These are phyloP conservation scores for Lanmaoa pseudosensibilis DNA, from an alignment of 768 basidiomycete genomes.

Conservation along the genomic window DNA sequence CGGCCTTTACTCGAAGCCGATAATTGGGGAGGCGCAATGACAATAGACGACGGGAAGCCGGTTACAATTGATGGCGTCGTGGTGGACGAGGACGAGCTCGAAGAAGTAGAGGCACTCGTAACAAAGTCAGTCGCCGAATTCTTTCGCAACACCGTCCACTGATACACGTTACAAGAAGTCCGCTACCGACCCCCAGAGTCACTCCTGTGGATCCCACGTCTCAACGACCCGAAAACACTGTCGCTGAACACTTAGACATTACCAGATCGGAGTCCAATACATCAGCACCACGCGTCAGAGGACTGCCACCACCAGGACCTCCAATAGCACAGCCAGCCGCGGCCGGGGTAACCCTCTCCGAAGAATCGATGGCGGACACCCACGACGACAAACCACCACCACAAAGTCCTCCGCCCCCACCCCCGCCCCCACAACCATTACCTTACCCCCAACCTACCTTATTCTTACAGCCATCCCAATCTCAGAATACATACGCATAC, in stretches of 20 bases:
- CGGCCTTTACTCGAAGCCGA: constrained; percentile 48
- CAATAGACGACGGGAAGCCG: constrained; percentile 34
- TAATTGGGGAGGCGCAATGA: constrained; percentile 49
- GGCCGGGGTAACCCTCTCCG: not conserved
- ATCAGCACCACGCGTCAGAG: not conserved
- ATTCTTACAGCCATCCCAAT: constrained; percentile 17
- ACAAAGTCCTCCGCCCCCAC: constrained; percentile 5
- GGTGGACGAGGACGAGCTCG: constrained; percentile 38
- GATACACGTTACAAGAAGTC: constrained; percentile 46
- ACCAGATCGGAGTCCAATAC: not conserved
- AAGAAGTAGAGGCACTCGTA: constrained; percentile 38
- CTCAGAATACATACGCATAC: constrained; percentile 18
- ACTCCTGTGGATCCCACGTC: constrained; percentile 44
- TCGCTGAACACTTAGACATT: not conserved
- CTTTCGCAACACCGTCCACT: constrained; percentile 11
- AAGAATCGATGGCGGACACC: constrained; percentile 2
- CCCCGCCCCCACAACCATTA: constrained; percentile 7
- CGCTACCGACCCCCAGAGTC: constrained; percentile 60
- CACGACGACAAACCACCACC: not conserved
- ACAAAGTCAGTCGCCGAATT: constrained; percentile 44
- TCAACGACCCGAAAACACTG: constrained; percentile 9
- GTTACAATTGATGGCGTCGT: constrained; percentile 34
- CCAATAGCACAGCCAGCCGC: not conserved
- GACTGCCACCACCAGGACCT: not conserved
- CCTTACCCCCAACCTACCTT: constrained; percentile 13